Evolutionary conservation across 768 basidiomycete species (phyloP), one percentile per base, ranked within the genome.

Genomic region (Pleurotus citrinopileatus): DNA sequence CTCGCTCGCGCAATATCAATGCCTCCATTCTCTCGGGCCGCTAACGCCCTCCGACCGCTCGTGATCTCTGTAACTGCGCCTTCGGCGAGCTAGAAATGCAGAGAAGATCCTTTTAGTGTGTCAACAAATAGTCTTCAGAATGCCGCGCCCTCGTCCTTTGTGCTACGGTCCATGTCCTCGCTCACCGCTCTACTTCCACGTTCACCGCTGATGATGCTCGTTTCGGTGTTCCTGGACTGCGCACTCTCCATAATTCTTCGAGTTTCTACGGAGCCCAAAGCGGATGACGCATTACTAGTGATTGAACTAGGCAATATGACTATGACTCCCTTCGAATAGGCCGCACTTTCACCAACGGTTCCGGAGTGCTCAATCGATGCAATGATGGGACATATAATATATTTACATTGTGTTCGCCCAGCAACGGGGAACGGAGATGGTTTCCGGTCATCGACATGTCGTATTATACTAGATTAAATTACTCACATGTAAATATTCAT

Each of bases 131-230:
- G 29, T 32, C 29, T 32, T 6, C 9, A 13, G n/a, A 19, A 19
- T 40, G n/a, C n/a, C 17, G 38, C 38, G 38, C 38, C 38, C 38
- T 40, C 38, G 9, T 13, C 9, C n/a, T 19, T 19, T 8, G 12
- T 19, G 17, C 38, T n/a, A 23, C 48, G 12, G 23, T n/a, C 8
- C 7, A 50, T 50, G 17, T 50, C 48, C 32, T 50, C 48, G 48
- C 32, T 50, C 17, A 36, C 48, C 48, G 48, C 48, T 50, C 48
- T 50, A 50, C 48, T 50, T 50, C 48, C 48, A 50, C 48, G 32
- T 50, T 19, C 29, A 50, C 48, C 48, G 45, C 45, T 32, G 29
- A 15, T 47, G 45, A 47, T 25, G 26, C 45, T 12, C n/a, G 26
- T n/a, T 13, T n/a, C 45, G 12, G 17, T 26, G 48, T 50, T 50